phyloP scores from a whole-genome alignment of 805 yeast species.

The Nakazawaea sp. region DNA sequence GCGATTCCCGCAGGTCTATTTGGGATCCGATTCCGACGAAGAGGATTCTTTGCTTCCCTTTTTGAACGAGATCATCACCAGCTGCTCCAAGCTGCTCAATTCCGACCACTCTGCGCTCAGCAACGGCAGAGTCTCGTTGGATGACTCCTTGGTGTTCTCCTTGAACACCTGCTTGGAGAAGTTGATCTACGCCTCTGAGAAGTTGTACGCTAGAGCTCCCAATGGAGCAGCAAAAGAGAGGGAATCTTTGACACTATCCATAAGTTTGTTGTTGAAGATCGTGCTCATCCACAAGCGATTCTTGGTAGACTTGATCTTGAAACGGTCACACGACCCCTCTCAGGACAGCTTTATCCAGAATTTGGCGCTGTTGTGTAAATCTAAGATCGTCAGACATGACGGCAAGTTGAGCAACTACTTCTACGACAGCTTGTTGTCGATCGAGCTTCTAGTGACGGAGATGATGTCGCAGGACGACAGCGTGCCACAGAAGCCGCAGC shows the following conservation, averaged over 20 bases:
- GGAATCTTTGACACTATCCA: conserved; percentile 22
- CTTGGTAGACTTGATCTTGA: conserved; percentile 37
- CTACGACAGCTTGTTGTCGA: conserved; percentile 51
- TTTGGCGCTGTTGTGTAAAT: conserved; percentile 37
- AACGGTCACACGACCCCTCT: conserved; percentile 30
- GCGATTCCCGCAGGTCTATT: conserved; percentile 26
- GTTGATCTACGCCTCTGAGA: conserved; percentile 22
- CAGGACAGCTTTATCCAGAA: conserved; percentile 41
- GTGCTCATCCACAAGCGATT: conserved; percentile 51
- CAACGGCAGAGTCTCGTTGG: conserved; percentile 15
- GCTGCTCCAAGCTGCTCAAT: conserved; percentile 30
- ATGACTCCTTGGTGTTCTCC: conserved; percentile 33
- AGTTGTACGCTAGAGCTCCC: neutral
- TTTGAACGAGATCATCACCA: conserved; percentile 37
- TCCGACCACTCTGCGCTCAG: neutral
- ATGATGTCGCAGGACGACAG: conserved; percentile 17
- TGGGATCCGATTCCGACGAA: conserved; percentile 5
- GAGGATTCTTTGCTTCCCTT: conserved; percentile 27
- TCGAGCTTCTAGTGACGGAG: conserved; percentile 34
- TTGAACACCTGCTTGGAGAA: conserved; percentile 33
- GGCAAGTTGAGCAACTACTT: conserved; percentile 48
- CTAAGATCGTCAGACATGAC: conserved; percentile 33
- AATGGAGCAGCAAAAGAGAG: conserved; percentile 9
- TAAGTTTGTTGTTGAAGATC: conserved; percentile 45
- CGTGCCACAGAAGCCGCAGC: too few species aligned